A percentile compares a stretch with the other conserved stretches of the same genome.
Evolutionary conservation across 768 basidiomycete species (phyloP).

Genomic region (Pleurotus eryngii): DNA sequence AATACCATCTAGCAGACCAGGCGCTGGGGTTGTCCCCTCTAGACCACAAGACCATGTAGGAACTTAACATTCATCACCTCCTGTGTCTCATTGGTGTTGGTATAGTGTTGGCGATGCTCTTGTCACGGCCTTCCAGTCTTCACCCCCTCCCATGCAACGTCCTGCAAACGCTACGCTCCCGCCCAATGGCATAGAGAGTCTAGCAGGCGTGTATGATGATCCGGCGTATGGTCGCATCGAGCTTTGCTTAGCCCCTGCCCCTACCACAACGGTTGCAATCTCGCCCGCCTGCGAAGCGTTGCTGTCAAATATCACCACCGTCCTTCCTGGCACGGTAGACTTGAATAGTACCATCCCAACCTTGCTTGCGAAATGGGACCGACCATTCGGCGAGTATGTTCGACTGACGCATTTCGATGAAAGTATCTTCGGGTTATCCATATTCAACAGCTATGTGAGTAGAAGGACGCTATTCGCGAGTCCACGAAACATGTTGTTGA

Average conservation of each 20-base stretch:
- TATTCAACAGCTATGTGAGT: conserved; percentile 16
- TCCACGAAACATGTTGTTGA: neutral
- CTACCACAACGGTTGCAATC: neutral
- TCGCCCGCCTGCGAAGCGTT: conserved; percentile 6
- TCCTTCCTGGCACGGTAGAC: conserved; percentile 19
- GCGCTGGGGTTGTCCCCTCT: conserved; percentile 17
- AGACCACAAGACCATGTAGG: conserved; percentile 16
- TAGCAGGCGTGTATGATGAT: conserved; percentile 22
- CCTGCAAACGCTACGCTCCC: conserved; percentile 14
- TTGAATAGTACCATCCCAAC: conserved; percentile 13
- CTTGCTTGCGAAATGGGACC: conserved; percentile 14
- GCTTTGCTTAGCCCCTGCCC: conserved; percentile 16
- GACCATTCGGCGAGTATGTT: conserved; percentile 16
- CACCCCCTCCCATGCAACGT: conserved; percentile 11
- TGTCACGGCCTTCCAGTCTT: neutral
- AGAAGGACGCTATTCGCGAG: neutral
- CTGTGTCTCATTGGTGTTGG: no score
- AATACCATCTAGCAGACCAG: conserved; percentile 17
- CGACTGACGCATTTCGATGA: conserved; percentile 17
- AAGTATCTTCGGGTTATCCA: conserved; percentile 17
- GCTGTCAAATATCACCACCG: conserved; percentile 5
- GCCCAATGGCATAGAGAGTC: conserved; percentile 9
- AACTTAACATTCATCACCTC: no score
- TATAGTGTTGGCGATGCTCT: no score
- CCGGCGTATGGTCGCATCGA: conserved; percentile 19